Evolutionary conservation across 2,329 filamentous ascomycete genomes (phyloP), one percentile per base, ranked within the genome.

Genomic region (Zasmidium cellare): DNA sequence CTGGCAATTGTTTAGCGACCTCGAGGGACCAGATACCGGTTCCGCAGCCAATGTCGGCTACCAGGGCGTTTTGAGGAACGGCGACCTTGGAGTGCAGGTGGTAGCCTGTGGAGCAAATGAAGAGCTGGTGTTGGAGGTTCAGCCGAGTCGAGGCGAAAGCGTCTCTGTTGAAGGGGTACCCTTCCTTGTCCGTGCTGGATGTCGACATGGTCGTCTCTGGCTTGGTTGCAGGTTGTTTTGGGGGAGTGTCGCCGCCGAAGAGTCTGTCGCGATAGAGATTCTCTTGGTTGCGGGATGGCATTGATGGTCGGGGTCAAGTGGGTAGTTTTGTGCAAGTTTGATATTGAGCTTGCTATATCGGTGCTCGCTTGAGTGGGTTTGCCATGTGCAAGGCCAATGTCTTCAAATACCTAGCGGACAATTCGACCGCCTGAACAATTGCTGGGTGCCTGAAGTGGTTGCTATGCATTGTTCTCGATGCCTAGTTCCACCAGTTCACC

Each of bases 61-160:
- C 58, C 18, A 61, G 14, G 3, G 60, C 48, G 19, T 56, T 48
- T 9, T 46, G 12, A 9, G 28, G 55, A 11, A 60, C 48, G 1
- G 50, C 45, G 46, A 73, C 67, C 12, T 53, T 51, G 2, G 68
- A 69, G 50, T 74, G 71, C 9, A 74, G 58, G 25, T 58, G 64
- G 51, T 60, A 72, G 19, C 63, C 57, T 2, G 69, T 63, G 11
- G 63, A 59, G 20, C 68, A 60, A 46, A 64, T 64, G 67, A 67
- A 74, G 5, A 72, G 62, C 28, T 67, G 68, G 38, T 73, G 68
- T 49, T 74, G 70, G 41, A 71, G 58, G 45, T 72, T 68, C 1
- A 72, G 57, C 14, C 64, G 58, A 11, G 56, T 57, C 14, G 58
- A 60, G n/a, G 60, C 58, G 19, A 63, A 38, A 12, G 59, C 47